Evolutionary conservation across 192 early-diverging fungal genomes (phyloP), one percentile per base, ranked within the genome.

Genomic region (Glomus cerebriforme): DNA sequence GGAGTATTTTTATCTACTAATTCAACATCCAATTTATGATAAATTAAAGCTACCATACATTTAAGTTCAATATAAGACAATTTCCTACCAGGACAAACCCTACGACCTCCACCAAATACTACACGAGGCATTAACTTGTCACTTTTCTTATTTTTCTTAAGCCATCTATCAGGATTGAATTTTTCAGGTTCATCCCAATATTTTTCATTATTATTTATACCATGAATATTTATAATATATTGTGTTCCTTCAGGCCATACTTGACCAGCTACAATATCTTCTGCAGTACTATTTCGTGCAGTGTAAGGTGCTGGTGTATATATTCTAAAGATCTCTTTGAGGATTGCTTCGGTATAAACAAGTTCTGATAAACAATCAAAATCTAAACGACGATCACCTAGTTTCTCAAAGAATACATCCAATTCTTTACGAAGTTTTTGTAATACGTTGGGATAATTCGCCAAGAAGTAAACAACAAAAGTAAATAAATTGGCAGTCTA

Each of bases 401-500:
- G 6, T 34, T 39, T 71, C 15, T 29, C 12, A 15, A 73, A 31
- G 10, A 54, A 31, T 31, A 22, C 13, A 4, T 54, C 39, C 12
- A 54, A 13, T 29, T 73, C 72, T 1, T 15, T 24, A 0, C 29
- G 47, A 31, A 45, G 45, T 73, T 32, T 10, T 58, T 59, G 29
- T 27, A 58, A 27, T 13, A 34, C 24, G n/a, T 73, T 13, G 12
- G 72, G 72, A 73, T 73, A 27, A 15, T 73, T 26, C 1, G 24
- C 29, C 72, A 73, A 29, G 49, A 45, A 26, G 8, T 58, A 73
- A 59, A 58, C 24, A n/a, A 73, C 22, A 58, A 54, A 73, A 31
- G 24, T 54, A 27, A 73, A 29, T 17, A 43, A 27, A 58, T 73
- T 45, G 54, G 72, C 72, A 9, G 72, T 73, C 72, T 73, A 73